A percentile compares a stretch with the other conserved stretches of the same genome.
Evolutionary conservation across 2,329 filamentous ascomycete species (phyloP).

Genomic region (Fusarium keratoplasticum): DNA sequence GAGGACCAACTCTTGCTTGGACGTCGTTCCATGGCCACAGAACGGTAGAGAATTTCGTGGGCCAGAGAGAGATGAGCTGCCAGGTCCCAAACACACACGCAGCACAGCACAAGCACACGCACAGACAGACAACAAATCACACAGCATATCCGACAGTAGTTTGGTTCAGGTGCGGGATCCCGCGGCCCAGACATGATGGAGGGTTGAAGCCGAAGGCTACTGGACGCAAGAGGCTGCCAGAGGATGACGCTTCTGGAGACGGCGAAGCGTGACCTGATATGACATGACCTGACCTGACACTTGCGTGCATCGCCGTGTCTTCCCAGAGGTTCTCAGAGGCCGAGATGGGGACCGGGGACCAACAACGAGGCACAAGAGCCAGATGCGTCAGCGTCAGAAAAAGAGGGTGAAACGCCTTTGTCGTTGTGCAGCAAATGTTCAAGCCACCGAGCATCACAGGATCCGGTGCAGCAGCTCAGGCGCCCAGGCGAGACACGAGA

Average conservation of each 20-base stretch:
- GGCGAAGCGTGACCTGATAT: constrained; percentile 46
- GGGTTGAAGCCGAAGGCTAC: constrained; percentile 36
- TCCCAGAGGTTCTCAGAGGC: constrained; percentile 5
- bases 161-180: constrained; percentile 22
- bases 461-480: constrained; percentile 2
- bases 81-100: constrained; percentile 15
- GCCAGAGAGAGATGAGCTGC: constrained; percentile 2
- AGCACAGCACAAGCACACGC: neutral
- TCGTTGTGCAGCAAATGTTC: constrained; percentile 3
- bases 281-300: constrained; percentile 44
- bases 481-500: constrained; percentile 23
- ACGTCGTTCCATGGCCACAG: neutral
- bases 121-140: constrained; percentile 7
- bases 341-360: constrained; percentile 6
- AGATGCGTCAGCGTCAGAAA: constrained; percentile 5
- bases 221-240: constrained; percentile 31
- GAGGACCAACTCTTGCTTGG: constrained; percentile 17
- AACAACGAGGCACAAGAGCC: constrained; percentile 1
- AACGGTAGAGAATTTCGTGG: constrained; percentile 6
- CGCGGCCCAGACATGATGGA: constrained; percentile 31
- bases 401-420: constrained; percentile 17
- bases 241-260: constrained; percentile 36
- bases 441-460: constrained; percentile 9
- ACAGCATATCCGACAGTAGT: constrained; percentile 16
- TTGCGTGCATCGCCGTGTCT: constrained; percentile 32